Base-by-base conservation (phyloP, 768 basidiomycete genomes). In the Panaeolus papilionaceus region DNA sequence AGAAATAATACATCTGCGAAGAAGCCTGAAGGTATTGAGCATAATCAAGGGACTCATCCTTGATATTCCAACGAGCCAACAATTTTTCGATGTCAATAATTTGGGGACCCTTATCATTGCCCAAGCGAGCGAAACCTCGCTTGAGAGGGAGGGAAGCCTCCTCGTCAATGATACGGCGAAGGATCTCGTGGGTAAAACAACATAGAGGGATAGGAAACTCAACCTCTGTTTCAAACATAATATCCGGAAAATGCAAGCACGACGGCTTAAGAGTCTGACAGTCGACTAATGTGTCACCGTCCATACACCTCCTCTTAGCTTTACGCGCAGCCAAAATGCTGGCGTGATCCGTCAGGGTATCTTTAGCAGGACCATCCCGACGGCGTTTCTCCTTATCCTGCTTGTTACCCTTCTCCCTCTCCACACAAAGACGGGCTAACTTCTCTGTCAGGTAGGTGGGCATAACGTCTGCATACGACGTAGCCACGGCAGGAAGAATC, bases 71-170 rank as follows among this genome's bases (percentile, higher is more conserved):
- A 3, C 63, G 40, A 4, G 38, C 20, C 16, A 64, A 37, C 2
- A 40, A 10, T n/a, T 68, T 68, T 33, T 58, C 61, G 6, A 68
- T 37, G 10, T 70, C 58, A 3, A 68, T 26, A 11, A 68, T 62
- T 6, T 12, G 14, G 7, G 39, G 39, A 0, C 64, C 54, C 16
- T 64, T 68, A 8, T 61, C 63, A 9, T 6, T 10, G 3, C 20
- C 23, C 0, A 37, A 65, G 0, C 71, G 61, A 0, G 73, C 72
- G 23, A 71, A 70, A 0, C 70, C 70, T 7, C 77, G 71, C 23
- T 66, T 54, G 0, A 75, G 74, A 0, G 75, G 71, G 33, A 70
- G 73, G 6, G 77, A 70, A 26, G 75, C 75, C 0, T 76, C 68
- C 0, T 74, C 70, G 0, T 68, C 18, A 1, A 72, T 66, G 3